Percentiles rank a stretch among this genome's conserved stretches.
phyloP scores from a whole-genome alignment of 164 flowering plant species.

The Nelumbo lutea region DNA sequence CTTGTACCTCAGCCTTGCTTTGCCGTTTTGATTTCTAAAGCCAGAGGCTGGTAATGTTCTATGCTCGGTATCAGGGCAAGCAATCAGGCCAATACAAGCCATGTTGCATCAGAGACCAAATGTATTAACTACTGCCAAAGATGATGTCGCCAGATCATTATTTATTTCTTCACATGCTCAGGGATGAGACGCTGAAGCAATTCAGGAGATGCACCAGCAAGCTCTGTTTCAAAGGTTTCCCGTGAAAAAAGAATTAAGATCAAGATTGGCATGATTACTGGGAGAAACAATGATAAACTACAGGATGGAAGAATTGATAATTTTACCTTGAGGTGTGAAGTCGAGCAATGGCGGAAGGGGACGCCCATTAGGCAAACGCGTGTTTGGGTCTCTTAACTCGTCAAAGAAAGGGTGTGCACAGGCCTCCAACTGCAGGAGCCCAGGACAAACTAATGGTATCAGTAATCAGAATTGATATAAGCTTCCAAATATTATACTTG shows the following conservation, averaged over 20 bases:
- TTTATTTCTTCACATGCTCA: constrained; percentile 43
- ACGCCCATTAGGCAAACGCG: constrained; percentile 68
- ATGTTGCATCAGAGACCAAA: constrained; percentile 4
- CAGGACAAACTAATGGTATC: background rate
- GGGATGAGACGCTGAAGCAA: constrained; percentile 68
- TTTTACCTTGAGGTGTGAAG: constrained; percentile 82
- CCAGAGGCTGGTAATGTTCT: background rate
- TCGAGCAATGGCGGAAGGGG: constrained; percentile 78
- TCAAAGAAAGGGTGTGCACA: constrained; percentile 91
- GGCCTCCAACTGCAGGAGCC: constrained; percentile 69
- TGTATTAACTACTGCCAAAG: constrained; percentile 6
- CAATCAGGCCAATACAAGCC: constrained; percentile 5
- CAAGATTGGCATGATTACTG: background rate
- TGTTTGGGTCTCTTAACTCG: constrained; percentile 68
- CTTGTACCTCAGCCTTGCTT: background rate
- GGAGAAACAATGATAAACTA: background rate
- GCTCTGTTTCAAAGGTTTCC: constrained; percentile 35
- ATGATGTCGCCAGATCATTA: background rate
- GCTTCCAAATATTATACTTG: too few species aligned
- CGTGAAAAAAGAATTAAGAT: background rate
- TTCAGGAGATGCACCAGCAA: constrained; percentile 55
- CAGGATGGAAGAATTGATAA: background rate
- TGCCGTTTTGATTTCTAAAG: background rate
- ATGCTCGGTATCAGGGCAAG: constrained; percentile 2
- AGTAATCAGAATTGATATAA: background rate